Evolutionary conservation across 192 early-diverging fungal species (phyloP), one percentile per base, ranked within the genome.

Genomic region (Rhizoclosmatium sp.): DNA sequence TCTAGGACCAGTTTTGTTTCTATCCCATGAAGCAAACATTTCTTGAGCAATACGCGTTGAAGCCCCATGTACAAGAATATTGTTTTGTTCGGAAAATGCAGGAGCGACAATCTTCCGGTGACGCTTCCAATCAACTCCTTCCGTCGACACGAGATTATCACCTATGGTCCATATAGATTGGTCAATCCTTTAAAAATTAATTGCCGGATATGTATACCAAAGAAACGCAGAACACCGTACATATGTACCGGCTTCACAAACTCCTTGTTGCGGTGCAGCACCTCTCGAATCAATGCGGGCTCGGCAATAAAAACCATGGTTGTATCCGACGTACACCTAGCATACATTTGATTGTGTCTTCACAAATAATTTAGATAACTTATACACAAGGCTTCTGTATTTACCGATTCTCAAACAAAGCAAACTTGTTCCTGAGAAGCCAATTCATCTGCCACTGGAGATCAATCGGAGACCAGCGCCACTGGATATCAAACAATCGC

Each of bases 41-140:
- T 71, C 44, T n/a, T 83, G 16, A 12, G 47, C 65, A 62, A 70
- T 46, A 14, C 23, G 56, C 4, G 58, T 40, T 14, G 77, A 69
- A 31, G 23, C 31, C 3, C 61, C 64, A 45, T 69, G 75, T 14
- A 84, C 82, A 54, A 69, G 45, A 19, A 59, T 64, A 65, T 79
- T 84, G 71, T 84, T 78, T 47, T 59, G 46, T 66, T 84, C 82
- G 7, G 69, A 66, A 48, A 84, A 84, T 40, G 47, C 59, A 0
- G 82, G 82, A 7, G 79, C 80, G 44, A 46, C 66, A 62, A 80
- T 78, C 48, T 78, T 76, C 1, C 77, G 82, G 59, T 84, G 82
- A 40, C 67, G 56, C 21, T 71, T 58, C 82, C 82, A 84, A 40
- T 81, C 80, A 16, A 60, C 79, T 4, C 67, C 64, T 49, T 81